These are phyloP conservation scores for Saksenaea vasiformis DNA, from an alignment of 371 early-diverging fungal species.

Conservation along the genomic window DNA sequence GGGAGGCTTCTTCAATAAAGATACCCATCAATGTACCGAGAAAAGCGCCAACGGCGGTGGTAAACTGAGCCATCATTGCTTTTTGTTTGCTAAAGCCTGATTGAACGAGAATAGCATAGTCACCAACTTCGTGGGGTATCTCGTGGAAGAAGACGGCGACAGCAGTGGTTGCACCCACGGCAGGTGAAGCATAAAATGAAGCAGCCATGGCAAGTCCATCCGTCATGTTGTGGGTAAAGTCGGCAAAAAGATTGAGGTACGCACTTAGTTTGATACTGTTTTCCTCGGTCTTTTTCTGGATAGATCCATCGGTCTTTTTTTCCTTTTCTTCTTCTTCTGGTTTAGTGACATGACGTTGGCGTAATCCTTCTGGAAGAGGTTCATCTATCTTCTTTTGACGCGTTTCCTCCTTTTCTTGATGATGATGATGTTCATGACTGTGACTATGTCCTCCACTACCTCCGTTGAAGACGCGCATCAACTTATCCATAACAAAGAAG, in stretches of 20 bases:
- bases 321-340: conserved; percentile 7
- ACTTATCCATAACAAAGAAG: conserved; percentile 81
- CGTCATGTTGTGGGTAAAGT: conserved; percentile 90
- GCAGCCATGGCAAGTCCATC: conserved; percentile 93
- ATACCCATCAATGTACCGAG: conserved; percentile 83
- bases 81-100: conserved; percentile 77
- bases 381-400: conserved; percentile 7
- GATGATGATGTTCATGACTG: conserved; percentile 43
- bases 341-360: conserved; percentile 21
- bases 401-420: too few relatives aligned
- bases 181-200: conserved; percentile 81
- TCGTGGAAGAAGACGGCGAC: conserved; percentile 94
- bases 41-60: conserved; percentile 81
- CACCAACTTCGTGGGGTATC: conserved; percentile 92
- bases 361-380: conserved; percentile 24
- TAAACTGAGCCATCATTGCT: conserved; percentile 84
- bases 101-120: conserved; percentile 87
- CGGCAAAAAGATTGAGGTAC: conserved; percentile 84
- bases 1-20: conserved; percentile 69
- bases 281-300: conserved; percentile 6
- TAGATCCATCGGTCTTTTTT: not conserved
- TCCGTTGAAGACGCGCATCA: conserved; percentile 79
- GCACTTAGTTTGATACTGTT: conserved; percentile 70
- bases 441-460: conserved; percentile 63
- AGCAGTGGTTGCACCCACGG: conserved; percentile 83